A percentile compares a stretch with the other conserved stretches of the same genome.
Conservation (phyloP, 2,329 filamentous ascomycete species). For the Alternaria rosae region DNA sequence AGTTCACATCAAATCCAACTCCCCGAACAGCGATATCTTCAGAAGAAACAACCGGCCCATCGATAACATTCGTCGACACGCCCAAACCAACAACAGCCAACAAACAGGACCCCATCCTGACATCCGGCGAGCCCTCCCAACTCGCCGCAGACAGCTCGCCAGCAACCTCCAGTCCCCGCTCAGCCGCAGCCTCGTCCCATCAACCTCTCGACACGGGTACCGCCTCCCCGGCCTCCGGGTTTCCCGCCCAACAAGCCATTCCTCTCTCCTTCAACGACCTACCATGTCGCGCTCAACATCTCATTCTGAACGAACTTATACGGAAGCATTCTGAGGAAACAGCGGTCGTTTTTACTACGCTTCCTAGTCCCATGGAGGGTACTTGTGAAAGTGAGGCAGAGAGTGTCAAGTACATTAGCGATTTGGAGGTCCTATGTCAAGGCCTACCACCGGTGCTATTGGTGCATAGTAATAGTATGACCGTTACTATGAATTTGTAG, state of each 20-base stretch:
- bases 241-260: slow-evolving; percentile 66
- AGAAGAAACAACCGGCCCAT: slow-evolving; percentile 71
- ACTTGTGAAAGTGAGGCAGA: slow-evolving; percentile 74
- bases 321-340: slow-evolving; percentile 58
- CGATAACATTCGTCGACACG: slow-evolving; percentile 75
- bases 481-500: slow-evolving; percentile 78
- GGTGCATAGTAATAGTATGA: slow-evolving; percentile 89
- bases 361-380: slow-evolving; percentile 81
- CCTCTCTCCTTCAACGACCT: slow-evolving; percentile 86
- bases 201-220: slow-evolving; percentile 2
- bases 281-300: slow-evolving; percentile 81
- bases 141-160: background rate
- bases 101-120: slow-evolving; percentile 32
- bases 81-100: slow-evolving; percentile 30
- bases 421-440: slow-evolving; percentile 79
- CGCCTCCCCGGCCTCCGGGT: slow-evolving; percentile 49
- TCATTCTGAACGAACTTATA: slow-evolving; percentile 88
- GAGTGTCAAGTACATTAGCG: slow-evolving; percentile 76
- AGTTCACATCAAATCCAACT: slow-evolving; percentile 76
- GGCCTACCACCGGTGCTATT: slow-evolving; percentile 78
- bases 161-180: background rate
- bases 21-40: slow-evolving; percentile 71
- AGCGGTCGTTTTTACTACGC: slow-evolving; percentile 81
- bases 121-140: slow-evolving; percentile 6
- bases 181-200: slow-evolving; percentile 1